phyloP scores from a whole-genome alignment of 495 filamentous ascomycete species.

The Penicillium coffeae region DNA sequence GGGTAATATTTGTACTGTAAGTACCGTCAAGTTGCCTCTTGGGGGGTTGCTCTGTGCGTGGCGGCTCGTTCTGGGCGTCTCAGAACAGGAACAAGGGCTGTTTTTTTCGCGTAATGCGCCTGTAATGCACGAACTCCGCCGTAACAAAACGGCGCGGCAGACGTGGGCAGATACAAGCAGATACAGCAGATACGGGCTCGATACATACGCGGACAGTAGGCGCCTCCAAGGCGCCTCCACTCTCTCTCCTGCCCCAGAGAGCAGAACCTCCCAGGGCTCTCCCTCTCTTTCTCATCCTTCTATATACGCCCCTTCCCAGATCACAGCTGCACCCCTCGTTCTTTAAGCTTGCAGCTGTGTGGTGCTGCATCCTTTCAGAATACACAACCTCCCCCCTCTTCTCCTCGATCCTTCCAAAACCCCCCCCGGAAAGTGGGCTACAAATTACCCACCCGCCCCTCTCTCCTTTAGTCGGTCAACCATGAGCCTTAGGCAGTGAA shows the following conservation, averaged over 20 bases:
- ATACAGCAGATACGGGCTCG: no score
- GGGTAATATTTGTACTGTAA: not conserved
- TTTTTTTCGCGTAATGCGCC: no score
- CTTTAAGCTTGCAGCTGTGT: not conserved
- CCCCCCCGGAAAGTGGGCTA: slow-evolving; percentile 18
- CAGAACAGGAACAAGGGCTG: no score
- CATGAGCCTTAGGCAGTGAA: slow-evolving; percentile 19
- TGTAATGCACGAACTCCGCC: no score
- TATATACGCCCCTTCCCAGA: not conserved
- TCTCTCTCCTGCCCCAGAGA: slow-evolving; percentile 1
- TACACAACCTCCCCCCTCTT: no score
- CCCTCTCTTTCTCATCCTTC: no score
- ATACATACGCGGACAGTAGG: no score
- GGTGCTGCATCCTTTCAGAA: not conserved
- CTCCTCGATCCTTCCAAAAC: not conserved
- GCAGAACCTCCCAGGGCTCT: not conserved
- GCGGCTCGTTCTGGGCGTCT: no score
- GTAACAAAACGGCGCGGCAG: not conserved
- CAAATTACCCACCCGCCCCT: slow-evolving; percentile 20
- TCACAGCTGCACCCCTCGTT: not conserved
- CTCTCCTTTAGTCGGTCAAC: slow-evolving; percentile 15
- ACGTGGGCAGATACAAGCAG: no score
- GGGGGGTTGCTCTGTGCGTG: no score
- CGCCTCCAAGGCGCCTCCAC: slow-evolving; percentile 23
- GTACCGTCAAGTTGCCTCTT: no score